Base-by-base conservation (phyloP, 768 basidiomycete species). In the Kondoa subrosea region DNA sequence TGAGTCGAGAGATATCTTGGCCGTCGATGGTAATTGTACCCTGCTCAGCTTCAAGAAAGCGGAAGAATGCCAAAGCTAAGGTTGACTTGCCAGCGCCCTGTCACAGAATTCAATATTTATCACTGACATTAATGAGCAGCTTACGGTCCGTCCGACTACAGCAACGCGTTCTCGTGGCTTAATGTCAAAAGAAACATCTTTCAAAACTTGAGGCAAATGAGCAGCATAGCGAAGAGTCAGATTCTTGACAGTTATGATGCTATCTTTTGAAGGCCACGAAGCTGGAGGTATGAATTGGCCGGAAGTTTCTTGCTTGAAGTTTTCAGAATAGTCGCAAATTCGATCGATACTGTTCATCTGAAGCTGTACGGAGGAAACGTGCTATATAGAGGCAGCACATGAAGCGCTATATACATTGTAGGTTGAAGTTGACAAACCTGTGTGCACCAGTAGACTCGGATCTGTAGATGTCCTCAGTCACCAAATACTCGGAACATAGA, bases 271-370 rank as follows among this genome's bases (percentile, higher is more conserved):
- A 1, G 79, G 79, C 79, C 79, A 80, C 34, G 75, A 73, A 0
- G 79, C 79, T 0, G 79, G 79, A 15, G 79, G 79, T 25, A 66
- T 60, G 14, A 16, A 67, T 0, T 78, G 78, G 31, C 68, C 72
- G 29, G 65, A 25, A 4, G 68, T 68, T 29, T 75, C 75, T 33
- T 75, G 70, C 56, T 61, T 34, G 26, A 69, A 31, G 15, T 26
- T 16, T 14, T 69, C 70, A 21, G 66, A 59, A 57, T 69, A 79
- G 62, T 79, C 79, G 29, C 73, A 70, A 1, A 80, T 72, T 1
- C 79, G 74, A 69, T 80, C 79, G 25, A 96, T 73, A 32, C 73
- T 74, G 72, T 79, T 79, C 70, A 25, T 31, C 4, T 63, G 25
- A 12, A 60, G 25, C 40, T 50, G 40, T 50, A 50, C 12, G 40